phyloP scores from a whole-genome alignment of 352 stramenopile genomes.

The Phytophthora sp. region DNA sequence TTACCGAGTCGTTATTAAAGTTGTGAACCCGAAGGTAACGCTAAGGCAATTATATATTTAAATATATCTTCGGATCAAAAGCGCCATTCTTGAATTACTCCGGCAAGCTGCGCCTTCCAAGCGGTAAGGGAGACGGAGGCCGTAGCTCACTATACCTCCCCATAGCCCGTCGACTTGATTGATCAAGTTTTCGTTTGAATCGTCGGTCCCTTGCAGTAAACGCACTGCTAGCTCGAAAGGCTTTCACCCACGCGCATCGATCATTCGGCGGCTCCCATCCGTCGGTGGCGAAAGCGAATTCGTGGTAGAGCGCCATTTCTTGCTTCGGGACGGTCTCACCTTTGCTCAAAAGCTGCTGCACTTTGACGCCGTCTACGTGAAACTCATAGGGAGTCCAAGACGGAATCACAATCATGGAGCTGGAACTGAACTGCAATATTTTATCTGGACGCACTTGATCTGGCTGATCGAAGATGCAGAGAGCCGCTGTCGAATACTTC shows the following conservation, averaged over 20 bases:
- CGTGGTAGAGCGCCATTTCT: background rate
- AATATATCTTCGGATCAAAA: no score
- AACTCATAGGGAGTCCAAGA: slow-evolving; percentile 21
- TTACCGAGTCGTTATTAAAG: no score
- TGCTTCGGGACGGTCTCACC: background rate
- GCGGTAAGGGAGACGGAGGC: slow-evolving; percentile 1
- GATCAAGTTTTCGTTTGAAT: slow-evolving; percentile 9
- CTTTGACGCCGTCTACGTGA: slow-evolving; percentile 16
- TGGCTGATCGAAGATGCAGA: slow-evolving; percentile 50
- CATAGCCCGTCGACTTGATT: slow-evolving; percentile 4
- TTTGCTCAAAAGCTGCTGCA: slow-evolving; percentile 8
- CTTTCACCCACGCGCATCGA: slow-evolving; percentile 13
- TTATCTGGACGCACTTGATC: slow-evolving; percentile 17
- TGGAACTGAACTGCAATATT: slow-evolving; percentile 13
- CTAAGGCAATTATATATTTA: no score
- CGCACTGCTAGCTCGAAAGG: slow-evolving; percentile 1
- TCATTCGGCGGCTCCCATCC: slow-evolving; percentile 3
- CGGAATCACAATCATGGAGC: slow-evolving; percentile 11
- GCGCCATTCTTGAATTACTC: slow-evolving; percentile 7
- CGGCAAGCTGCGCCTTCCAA: background rate
- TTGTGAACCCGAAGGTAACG: no score
- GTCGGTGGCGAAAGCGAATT: slow-evolving; percentile 18
- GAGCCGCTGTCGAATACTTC: slow-evolving; percentile 38
- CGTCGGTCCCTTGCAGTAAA: slow-evolving; percentile 2
- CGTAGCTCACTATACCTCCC: slow-evolving; percentile 8